These are phyloP conservation scores for Ogataea haglerorum DNA, from an alignment of 805 yeast genomes.

Conservation along the genomic window DNA sequence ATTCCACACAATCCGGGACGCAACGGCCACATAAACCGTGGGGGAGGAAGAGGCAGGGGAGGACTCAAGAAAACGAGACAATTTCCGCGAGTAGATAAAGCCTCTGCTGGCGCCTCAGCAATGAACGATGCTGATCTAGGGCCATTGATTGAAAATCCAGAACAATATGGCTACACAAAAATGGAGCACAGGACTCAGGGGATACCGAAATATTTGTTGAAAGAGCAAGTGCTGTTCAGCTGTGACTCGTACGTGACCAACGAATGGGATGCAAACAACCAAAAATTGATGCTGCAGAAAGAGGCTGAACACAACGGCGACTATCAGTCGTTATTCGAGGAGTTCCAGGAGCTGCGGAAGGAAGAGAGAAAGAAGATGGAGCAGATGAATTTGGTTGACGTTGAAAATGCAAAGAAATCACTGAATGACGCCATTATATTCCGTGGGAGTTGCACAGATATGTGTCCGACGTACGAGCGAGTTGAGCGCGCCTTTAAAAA, in stretches of 20 bases:
- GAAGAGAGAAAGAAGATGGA: conserved; percentile 79
- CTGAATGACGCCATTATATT: conserved; percentile 86
- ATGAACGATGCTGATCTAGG: conserved; percentile 24
- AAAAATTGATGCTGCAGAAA: conserved; percentile 50
- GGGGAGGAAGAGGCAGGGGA: conserved; percentile 4
- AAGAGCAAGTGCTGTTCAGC: conserved; percentile 37
- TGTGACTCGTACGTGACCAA: conserved; percentile 32
- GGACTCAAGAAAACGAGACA: conserved; percentile 5
- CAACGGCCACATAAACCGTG: background rate
- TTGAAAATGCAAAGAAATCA: conserved; percentile 75
- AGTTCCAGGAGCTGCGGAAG: conserved; percentile 69
- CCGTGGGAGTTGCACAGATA: conserved; percentile 83
- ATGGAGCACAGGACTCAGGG: conserved; percentile 17
- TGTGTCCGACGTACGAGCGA: conserved; percentile 95
- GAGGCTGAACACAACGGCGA: conserved; percentile 48
- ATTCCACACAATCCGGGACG: conserved; percentile 7
- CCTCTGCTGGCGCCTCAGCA: background rate
- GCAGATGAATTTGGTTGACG: conserved; percentile 75
- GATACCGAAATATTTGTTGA: conserved; percentile 31
- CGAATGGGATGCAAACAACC: conserved; percentile 78
- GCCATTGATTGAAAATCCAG: conserved; percentile 28
- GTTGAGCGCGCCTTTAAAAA: conserved; percentile 84
- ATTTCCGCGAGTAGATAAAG: conserved; percentile 3
- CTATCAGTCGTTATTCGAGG: conserved; percentile 69
- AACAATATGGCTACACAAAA: conserved; percentile 27